Percentiles rank a stretch among this genome's conserved stretches.
These are phyloP conservation scores for Starmera quercuum DNA, from an alignment of 805 yeast species.

Conservation along the genomic window DNA sequence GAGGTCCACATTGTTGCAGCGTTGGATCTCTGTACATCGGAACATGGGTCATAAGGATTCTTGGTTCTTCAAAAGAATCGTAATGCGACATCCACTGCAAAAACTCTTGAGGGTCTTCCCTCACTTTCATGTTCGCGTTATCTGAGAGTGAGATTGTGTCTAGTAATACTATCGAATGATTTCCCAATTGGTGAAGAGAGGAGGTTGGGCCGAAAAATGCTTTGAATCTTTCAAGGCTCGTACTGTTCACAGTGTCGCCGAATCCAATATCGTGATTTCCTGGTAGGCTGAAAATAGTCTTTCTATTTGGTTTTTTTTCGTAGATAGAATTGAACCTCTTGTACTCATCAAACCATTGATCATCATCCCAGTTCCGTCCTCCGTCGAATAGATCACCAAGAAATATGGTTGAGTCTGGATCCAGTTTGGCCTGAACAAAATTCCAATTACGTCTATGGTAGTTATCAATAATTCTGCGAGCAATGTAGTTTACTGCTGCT, in stretches of 20 bases:
- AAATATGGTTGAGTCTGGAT: slow-evolving; percentile 72
- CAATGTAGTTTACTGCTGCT: slow-evolving; percentile 38
- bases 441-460: slow-evolving; percentile 74
- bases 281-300: slow-evolving; percentile 46
- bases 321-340: slow-evolving; percentile 62
- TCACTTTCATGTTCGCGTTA: slow-evolving; percentile 35
- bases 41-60: slow-evolving; percentile 76
- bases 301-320: slow-evolving; percentile 41
- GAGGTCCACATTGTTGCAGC: slow-evolving; percentile 62
- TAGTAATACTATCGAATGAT: slow-evolving; percentile 67
- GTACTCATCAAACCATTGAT: slow-evolving; percentile 65
- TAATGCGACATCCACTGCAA: slow-evolving; percentile 29
- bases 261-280: slow-evolving; percentile 98
- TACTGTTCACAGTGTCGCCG: slow-evolving; percentile 59
- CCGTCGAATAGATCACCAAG: slow-evolving; percentile 94
- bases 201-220: slow-evolving; percentile 68
- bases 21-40: slow-evolving; percentile 72
- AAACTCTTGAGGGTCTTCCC: slow-evolving; percentile 42
- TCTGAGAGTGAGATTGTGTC: slow-evolving; percentile 83
- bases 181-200: slow-evolving; percentile 42
- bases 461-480: slow-evolving; percentile 62
- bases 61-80: slow-evolving; percentile 35
- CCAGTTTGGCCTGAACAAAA: slow-evolving; percentile 44
- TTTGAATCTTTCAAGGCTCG: slow-evolving; percentile 55
- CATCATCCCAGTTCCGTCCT: slow-evolving; percentile 78